Base-by-base conservation (phyloP, 2,329 filamentous ascomycete species). In the Talaromyces marneffei region DNA sequence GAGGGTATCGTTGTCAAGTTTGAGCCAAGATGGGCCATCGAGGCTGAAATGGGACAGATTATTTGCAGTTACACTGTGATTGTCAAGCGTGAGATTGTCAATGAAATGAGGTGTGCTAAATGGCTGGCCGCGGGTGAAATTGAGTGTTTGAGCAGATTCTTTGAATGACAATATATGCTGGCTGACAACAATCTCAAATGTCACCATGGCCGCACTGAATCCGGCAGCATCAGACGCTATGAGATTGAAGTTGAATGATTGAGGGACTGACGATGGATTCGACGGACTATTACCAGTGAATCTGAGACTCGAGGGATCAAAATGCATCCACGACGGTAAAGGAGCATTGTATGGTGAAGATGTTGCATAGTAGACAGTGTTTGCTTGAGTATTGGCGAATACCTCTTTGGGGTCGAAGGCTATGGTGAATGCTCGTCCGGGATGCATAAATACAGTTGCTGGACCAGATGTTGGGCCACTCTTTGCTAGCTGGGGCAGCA, bases 321-420 rank as follows among this genome's bases (percentile, higher is more conserved):
- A 96, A n/a, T 78, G 77, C 48, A 96, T 78, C 92, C 92, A 96
- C 0, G 91, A 87, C 20, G 92, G 92, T 37, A 96, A 77, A 37
- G 92, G 91, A n/a, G 89, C 90, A 69, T 90, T 89, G 25, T 59
- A 62, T 69, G 93, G 84, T 4, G 80, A 81, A 3, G 90, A 88
- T 2, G 88, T 86, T 8, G 90, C 90, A 70, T 94, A 93, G 73
- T 92, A 96, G 62, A 77, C 77, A 25, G 85, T 85, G 56, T 87
- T 80, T 16, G 75, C 74, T 3, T 79, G 76, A 0, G 77, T 75
- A 44, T 82, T 75, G n/a, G 78, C 78, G 71, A 96, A 96, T 0
- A 88, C 90, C 18, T 84, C 75, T 16, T 80, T 74, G 9, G 52
- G 35, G 31, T 89, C 88, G 68, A 96, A 89, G 31, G 83, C 79